phyloP scores from a whole-genome alignment of 1,284 basidiomycete genomes.

The Leccinum griseonigrum region DNA sequence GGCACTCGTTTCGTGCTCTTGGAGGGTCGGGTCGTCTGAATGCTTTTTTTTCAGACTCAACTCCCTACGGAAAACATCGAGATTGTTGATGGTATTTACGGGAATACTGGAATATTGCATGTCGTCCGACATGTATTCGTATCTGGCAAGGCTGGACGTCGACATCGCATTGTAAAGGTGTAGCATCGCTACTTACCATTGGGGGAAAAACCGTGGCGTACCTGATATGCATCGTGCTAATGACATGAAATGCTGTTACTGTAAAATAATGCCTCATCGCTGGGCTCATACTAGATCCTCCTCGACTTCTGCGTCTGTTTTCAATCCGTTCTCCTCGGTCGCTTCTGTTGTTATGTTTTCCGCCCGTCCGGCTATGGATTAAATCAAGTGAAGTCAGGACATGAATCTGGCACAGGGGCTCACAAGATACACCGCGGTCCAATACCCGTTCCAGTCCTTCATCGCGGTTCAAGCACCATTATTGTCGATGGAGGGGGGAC shows the following conservation, averaged over 20 bases:
- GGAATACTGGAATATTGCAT: conserved; percentile 86
- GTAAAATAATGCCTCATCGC: conserved; percentile 26
- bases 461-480: conserved; percentile 51
- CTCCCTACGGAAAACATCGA: conserved; percentile 66
- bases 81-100: conserved; percentile 85
- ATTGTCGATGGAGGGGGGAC: conserved; percentile 33
- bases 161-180: conserved; percentile 62
- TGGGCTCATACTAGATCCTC: conserved; percentile 39
- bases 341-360: conserved; percentile 12
- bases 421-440: conserved; percentile 80
- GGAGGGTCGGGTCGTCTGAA: background rate
- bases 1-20: conserved; percentile 25
- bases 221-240: conserved; percentile 6
- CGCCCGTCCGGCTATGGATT: conserved; percentile 20
- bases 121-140: conserved; percentile 89
- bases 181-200: too few relatives aligned
- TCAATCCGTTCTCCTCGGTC: conserved; percentile 27
- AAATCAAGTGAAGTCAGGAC: background rate
- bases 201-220: too few relatives aligned
- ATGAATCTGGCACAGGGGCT: conserved; percentile 15
- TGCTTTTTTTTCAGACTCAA: conserved; percentile 50
- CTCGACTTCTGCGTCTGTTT: conserved; percentile 20
- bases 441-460: conserved; percentile 83
- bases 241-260: background rate
- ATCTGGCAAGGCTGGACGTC: conserved; percentile 75